These are phyloP conservation scores for Sporothrix variecibatus DNA, from an alignment of 2,329 filamentous ascomycete species.

Conservation along the genomic window DNA sequence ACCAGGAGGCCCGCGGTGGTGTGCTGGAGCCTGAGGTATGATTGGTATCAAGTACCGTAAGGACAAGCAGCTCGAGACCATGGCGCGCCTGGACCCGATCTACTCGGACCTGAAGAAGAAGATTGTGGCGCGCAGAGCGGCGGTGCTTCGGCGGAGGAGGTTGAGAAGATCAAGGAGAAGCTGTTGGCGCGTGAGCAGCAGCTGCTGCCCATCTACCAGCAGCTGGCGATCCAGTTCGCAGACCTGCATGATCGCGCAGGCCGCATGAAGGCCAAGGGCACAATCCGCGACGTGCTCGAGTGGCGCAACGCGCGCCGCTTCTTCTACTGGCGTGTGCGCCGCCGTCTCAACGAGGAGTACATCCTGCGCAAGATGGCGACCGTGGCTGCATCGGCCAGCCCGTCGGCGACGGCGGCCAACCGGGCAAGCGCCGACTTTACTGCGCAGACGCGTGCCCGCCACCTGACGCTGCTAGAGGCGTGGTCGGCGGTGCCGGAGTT, in stretches of 20 bases:
- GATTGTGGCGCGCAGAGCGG: slow-evolving; percentile 59
- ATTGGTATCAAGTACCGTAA: slow-evolving; percentile 98
- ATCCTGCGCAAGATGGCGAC: slow-evolving; percentile 84
- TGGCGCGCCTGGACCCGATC: slow-evolving; percentile 85
- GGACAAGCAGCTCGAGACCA: slow-evolving; percentile 95
- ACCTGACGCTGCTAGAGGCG: slow-evolving; percentile 75
- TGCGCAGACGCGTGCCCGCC: slow-evolving; percentile 60
- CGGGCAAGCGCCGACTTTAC: slow-evolving; percentile 39
- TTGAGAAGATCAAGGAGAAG: slow-evolving; percentile 77
- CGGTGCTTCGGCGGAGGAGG: slow-evolving; percentile 70
- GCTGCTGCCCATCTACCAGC: slow-evolving; percentile 87
- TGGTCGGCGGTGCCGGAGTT: slow-evolving; percentile 82
- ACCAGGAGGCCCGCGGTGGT: slow-evolving; percentile 91
- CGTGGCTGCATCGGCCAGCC: slow-evolving; percentile 40
- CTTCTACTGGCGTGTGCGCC: slow-evolving; percentile 99
- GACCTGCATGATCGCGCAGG: slow-evolving; percentile 96
- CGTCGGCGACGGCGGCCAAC: slow-evolving; percentile 33
- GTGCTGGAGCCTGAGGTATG: slow-evolving; percentile 96
- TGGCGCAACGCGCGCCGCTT: slow-evolving; percentile 91
- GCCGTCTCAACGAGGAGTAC: slow-evolving; percentile 95
- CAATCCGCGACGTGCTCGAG: slow-evolving; percentile 78
- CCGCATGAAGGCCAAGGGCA: slow-evolving; percentile 97
- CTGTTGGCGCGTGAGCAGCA: slow-evolving; percentile 84
- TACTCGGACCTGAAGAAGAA: slow-evolving; percentile 85
- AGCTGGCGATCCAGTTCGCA: slow-evolving; percentile 95